Evolutionary conservation across 2,329 filamentous ascomycete genomes (phyloP).

Genomic region (Monilinia fructigena): DNA sequence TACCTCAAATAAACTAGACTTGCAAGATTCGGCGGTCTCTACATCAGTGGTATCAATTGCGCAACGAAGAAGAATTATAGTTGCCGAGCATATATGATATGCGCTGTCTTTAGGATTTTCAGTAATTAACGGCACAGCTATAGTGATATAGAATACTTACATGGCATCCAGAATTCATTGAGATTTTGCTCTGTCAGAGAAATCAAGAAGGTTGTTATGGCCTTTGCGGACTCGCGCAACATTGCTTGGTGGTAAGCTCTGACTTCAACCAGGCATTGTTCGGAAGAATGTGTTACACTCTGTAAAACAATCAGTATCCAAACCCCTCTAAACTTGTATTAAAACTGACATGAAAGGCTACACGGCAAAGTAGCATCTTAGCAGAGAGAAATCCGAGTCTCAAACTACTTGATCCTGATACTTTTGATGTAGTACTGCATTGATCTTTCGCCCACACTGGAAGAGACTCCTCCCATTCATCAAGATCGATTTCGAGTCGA

Average conservation of each 20-base stretch:
- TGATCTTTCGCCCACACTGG: background rate
- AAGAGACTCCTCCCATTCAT: constrained; percentile 9
- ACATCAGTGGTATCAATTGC: constrained; percentile 29
- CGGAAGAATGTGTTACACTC: background rate
- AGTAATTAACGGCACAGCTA: background rate
- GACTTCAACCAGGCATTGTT: constrained; percentile 25
- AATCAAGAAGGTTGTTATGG: constrained; percentile 29
- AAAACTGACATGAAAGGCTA: background rate
- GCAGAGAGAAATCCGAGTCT: background rate
- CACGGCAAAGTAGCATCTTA: constrained; percentile 7
- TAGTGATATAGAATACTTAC: background rate
- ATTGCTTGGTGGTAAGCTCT: constrained; percentile 28
- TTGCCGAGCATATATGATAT: constrained; percentile 38
- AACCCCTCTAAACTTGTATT: background rate
- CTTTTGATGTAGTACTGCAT: background rate
- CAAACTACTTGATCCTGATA: constrained; percentile 2
- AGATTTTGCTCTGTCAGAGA: constrained; percentile 3
- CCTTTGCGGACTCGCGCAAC: constrained; percentile 34
- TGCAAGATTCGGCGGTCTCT: constrained; percentile 22
- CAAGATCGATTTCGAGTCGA: constrained; percentile 1
- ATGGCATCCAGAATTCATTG: constrained; percentile 13
- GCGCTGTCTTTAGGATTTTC: constrained; percentile 32
- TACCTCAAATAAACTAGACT: constrained; percentile 18
- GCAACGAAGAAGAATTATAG: constrained; percentile 30
- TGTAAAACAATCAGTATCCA: background rate